Conservation (phyloP, 306 rosid species). For the Dryas octopetala region DNA sequence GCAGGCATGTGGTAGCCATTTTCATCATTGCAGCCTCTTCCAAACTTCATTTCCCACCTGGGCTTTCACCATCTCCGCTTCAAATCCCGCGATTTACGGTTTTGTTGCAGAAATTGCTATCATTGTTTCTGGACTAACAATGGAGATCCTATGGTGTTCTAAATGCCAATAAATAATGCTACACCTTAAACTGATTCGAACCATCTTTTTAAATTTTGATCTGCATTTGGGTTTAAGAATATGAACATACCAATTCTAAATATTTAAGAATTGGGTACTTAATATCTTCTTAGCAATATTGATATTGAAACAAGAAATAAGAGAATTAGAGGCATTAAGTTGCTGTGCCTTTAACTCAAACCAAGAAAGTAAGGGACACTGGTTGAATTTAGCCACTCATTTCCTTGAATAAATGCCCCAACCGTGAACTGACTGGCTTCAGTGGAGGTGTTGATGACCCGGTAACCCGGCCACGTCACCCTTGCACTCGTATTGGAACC, state of each 20-base stretch:
- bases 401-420: conserved; percentile 53
- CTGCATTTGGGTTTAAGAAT: too few species aligned
- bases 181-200: too few species aligned
- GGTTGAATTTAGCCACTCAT: conserved; percentile 61
- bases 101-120: neutral
- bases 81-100: conserved; percentile 10
- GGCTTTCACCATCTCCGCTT: conserved; percentile 1
- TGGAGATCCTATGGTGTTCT: neutral
- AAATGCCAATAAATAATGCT: too few species aligned
- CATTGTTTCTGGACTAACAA: neutral
- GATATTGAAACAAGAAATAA: too few species aligned
- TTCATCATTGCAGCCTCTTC: conserved; percentile 16
- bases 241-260: neutral
- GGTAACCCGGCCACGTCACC: conserved; percentile 81
- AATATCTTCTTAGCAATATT: neutral
- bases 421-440: conserved; percentile 73
- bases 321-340: neutral
- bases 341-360: conserved; percentile 34
- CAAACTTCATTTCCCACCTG: neutral
- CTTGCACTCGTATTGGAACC: conserved; percentile 63
- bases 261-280: neutral
- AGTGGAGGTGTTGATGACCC: conserved; percentile 48
- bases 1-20: neutral
- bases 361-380: conserved; percentile 46
- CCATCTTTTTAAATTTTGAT: too few species aligned